phyloP scores from a whole-genome alignment of 2,329 filamentous ascomycete species.

The Aspergillus sp. region DNA sequence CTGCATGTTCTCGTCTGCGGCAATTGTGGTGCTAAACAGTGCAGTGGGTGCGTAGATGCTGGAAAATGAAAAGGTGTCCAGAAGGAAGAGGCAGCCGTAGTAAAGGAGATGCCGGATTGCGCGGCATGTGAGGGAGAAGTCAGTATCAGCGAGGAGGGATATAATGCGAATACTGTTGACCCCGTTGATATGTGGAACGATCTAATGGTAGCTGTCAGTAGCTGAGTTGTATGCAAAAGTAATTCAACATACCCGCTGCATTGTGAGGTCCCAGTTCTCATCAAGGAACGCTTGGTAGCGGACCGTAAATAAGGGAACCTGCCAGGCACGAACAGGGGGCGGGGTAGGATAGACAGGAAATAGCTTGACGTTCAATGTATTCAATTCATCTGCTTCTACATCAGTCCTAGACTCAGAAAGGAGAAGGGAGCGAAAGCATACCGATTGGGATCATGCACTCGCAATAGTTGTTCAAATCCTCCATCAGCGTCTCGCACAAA shows the following conservation, averaged over 20 bases:
- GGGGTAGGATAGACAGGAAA: constrained; percentile 81
- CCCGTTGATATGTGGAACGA: constrained; percentile 85
- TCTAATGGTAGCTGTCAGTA: constrained; percentile 39
- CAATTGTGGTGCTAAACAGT: constrained; percentile 72
- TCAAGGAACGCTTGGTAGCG: constrained; percentile 53
- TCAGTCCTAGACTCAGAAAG: constrained; percentile 12
- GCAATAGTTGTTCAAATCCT: constrained; percentile 94
- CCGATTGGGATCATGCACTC: constrained; percentile 98
- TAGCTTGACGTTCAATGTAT: constrained; percentile 94
- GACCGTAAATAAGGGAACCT: constrained; percentile 78
- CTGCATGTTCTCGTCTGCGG: constrained; percentile 73
- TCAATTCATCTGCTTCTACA: constrained; percentile 69
- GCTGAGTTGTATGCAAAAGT: neutral
- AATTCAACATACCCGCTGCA: constrained; percentile 45
- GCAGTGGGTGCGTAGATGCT: constrained; percentile 85
- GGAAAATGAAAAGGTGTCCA: constrained; percentile 93
- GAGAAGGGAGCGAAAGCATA: constrained; percentile 48
- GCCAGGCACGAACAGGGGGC: constrained; percentile 77
- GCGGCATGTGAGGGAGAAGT: constrained; percentile 79
- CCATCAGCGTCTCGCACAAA: constrained; percentile 81
- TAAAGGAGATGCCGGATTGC: constrained; percentile 88
- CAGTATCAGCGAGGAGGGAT: constrained; percentile 79
- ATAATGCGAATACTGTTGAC: constrained; percentile 87
- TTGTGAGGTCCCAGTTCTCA: constrained; percentile 55
- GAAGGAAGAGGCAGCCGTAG: constrained; percentile 84